Evolutionary conservation across 768 basidiomycete species (phyloP), one percentile per base, ranked within the genome.

Genomic region (Calocybe gangraenosa): DNA sequence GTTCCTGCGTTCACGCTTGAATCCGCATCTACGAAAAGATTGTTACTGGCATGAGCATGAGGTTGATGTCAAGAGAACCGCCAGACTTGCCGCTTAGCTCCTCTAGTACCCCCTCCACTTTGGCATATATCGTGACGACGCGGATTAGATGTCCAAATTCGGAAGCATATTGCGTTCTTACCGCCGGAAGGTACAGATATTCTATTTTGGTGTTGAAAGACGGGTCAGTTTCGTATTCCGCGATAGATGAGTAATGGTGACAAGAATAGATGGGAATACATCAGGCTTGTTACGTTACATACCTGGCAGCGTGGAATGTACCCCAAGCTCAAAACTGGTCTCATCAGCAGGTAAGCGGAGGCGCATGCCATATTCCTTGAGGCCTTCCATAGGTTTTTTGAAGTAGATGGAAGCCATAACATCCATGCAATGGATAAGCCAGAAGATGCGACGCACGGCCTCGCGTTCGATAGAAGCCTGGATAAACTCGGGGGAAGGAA

Each of bases 321-420:
- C 78, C 20, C 78, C 78, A 46, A 91, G 66, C 61, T 91, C 87
- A 55, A 90, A 91, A 59, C 78, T 82, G 7, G 85, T 81, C 62
- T 91, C 88, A 57, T 90, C 87, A 7, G 81, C 79, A n/a, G 88
- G 88, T 28, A 91, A 68, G 39, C 82, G 77, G 34, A 89, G 72
- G 28, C 71, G 73, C 46, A 79, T 62, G 47, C 84, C 76, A 33
- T 66, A 62, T 25, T 71, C 69, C 31, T 65, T 63, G 2, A 58
- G 45, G 46, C 67, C 65, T 23, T 67, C 64, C 30, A 67, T 64
- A 15, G 71, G 67, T 45, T 68, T 69, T 59, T 71, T 74, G 59
- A 70, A 71, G 58, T 69, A 74, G 33, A 73, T 67, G 33, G 65
- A 64, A 20, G 67, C 64, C 58, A 71, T 63, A 50, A 75, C 64